Evolutionary conservation across 2,329 filamentous ascomycete genomes (phyloP).

Genomic region (Colletotrichum gigasporum): DNA sequence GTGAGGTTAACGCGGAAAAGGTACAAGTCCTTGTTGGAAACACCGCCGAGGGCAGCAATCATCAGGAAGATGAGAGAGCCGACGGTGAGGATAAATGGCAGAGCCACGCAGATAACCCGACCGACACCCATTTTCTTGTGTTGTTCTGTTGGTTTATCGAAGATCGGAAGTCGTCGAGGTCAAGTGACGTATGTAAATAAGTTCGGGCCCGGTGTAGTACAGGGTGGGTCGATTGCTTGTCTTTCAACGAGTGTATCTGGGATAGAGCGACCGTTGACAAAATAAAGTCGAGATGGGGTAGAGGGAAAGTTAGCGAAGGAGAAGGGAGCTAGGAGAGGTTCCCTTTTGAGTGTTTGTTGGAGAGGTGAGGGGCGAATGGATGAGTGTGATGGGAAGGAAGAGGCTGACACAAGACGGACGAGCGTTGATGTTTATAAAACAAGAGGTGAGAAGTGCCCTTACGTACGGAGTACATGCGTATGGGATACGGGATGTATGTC

Average conservation of each 20-base stretch:
- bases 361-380: neutral
- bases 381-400: slow-evolving; percentile 11
- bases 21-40: slow-evolving; percentile 65
- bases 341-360: neutral
- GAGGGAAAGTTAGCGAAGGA: neutral
- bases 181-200: slow-evolving; percentile 1
- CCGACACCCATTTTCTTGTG: slow-evolving; percentile 68
- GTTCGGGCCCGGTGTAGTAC: slow-evolving; percentile 5
- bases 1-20: slow-evolving; percentile 70
- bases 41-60: slow-evolving; percentile 64
- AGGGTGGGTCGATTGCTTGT: neutral
- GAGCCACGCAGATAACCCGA: slow-evolving; percentile 84
- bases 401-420: slow-evolving; percentile 18
- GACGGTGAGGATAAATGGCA: slow-evolving; percentile 85
- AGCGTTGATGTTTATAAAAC: slow-evolving; percentile 32
- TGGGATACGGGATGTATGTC: no score
- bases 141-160: slow-evolving; percentile 38
- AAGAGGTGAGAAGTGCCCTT: slow-evolving; percentile 3
- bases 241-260: slow-evolving; percentile 21
- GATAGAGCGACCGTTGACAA: slow-evolving; percentile 2
- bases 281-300: neutral
- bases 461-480: slow-evolving; percentile 7
- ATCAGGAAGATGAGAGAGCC: slow-evolving; percentile 77
- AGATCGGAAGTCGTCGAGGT: neutral
- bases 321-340: neutral